Evolutionary conservation across 208 protist species (phyloP), one percentile per base, ranked within the genome.

Genomic region (Angomonas ambiguus): DNA sequence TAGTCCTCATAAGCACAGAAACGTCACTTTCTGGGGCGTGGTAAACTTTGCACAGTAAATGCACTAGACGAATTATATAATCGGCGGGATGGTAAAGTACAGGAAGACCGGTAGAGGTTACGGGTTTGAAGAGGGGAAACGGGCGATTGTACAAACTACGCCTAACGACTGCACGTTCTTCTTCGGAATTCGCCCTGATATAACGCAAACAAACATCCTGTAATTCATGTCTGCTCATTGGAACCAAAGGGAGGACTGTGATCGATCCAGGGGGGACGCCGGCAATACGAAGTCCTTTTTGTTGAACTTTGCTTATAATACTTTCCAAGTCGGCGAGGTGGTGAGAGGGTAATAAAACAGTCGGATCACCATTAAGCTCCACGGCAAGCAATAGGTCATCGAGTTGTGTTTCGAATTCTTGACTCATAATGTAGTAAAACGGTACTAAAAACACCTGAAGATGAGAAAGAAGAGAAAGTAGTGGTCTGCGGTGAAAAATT

Each of bases 61-160:
- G 69, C 20, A 82, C 72, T 34, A 95, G 83, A 22, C 80, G 74
- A 18, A 71, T 71, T 20, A 93, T 64, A 51, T 82, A 82, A 59
- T 95, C 82, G 11, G 80, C 82, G 6, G 87, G 87, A 65, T 93
- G 76, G 72, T 87, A 94, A 0, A 90, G 62, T 16, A 69, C 56
- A 20, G 61, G 63, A n/a, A 62, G 65, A 30, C 77, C 60, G 53
- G 2, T 30, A 4, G 2, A 11, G 6, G 34, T 62, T 30, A 65
- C 41, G 16, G 28, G 25, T 1, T 42, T 4, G 64, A 89, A 89
- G 13, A 74, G 68, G 20, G 79, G 72, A 75, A 78, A 86, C 24
- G 74, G 51, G 18, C 72, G 68, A 30, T 74, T 33, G 58, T 80
- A 89, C 41, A 90, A 45, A 8, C 67, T 62, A 2, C 58, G 64